A percentile compares a stretch with the other conserved stretches of the same genome.
phyloP scores from a whole-genome alignment of 2,329 filamentous ascomycete genomes.

The Verticillium longisporum region DNA sequence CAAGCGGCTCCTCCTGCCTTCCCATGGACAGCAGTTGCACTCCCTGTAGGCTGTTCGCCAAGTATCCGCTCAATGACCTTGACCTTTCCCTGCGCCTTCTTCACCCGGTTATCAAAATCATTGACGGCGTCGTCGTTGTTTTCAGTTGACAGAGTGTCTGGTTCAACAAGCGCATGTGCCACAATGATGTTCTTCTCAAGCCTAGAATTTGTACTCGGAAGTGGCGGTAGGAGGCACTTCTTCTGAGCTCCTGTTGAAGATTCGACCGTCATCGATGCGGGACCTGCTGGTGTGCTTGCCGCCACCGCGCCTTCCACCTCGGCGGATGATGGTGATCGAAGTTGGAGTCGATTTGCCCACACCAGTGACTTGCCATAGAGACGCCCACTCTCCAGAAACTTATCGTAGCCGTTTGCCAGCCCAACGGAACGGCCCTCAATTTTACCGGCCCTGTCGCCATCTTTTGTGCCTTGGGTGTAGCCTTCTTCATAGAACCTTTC shows the following conservation, averaged over 20 bases:
- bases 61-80: slow-evolving; percentile 76
- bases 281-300: background rate
- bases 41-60: slow-evolving; percentile 24
- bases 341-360: slow-evolving; percentile 68
- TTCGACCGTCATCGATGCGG: background rate
- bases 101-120: slow-evolving; percentile 84
- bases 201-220: slow-evolving; percentile 51
- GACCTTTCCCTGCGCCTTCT: slow-evolving; percentile 73
- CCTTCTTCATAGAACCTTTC: slow-evolving; percentile 76
- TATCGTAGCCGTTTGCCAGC: slow-evolving; percentile 88
- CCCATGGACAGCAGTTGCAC: background rate
- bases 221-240: slow-evolving; percentile 24
- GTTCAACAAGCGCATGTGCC: slow-evolving; percentile 72
- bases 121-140: slow-evolving; percentile 87
- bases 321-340: slow-evolving; percentile 2
- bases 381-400: slow-evolving; percentile 74
- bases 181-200: slow-evolving; percentile 70
- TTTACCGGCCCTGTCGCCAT: slow-evolving; percentile 71
- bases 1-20: background rate
- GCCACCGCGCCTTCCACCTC: background rate
- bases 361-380: slow-evolving; percentile 72
- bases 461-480: slow-evolving; percentile 64
- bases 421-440: slow-evolving; percentile 88
- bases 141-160: slow-evolving; percentile 66
- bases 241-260: background rate